Conservation (phyloP, 352 stramenopile species). For the Phytophthora quininea region DNA sequence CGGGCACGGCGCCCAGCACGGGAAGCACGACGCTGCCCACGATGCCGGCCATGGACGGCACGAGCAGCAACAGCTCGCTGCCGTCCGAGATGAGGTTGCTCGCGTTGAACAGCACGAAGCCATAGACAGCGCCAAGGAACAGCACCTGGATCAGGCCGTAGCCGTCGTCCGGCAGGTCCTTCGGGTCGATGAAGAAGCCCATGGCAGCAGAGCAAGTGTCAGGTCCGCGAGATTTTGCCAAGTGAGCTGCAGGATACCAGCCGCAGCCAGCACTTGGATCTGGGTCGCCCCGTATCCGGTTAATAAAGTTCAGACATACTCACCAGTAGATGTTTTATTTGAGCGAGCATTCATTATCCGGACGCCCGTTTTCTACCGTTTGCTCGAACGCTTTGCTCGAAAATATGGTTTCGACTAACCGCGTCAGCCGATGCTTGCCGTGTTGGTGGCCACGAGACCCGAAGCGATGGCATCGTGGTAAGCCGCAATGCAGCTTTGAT, state of each 20-base stretch:
- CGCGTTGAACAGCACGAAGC: slow-evolving; percentile 96
- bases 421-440: background rate
- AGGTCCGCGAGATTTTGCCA: slow-evolving; percentile 36
- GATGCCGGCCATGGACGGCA: slow-evolving; percentile 94
- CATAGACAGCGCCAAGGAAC: slow-evolving; percentile 96
- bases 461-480: background rate
- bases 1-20: slow-evolving; percentile 96
- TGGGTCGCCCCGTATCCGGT: too few species aligned
- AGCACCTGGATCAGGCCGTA: slow-evolving; percentile 90
- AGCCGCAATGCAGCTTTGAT: background rate
- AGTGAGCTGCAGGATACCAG: slow-evolving; percentile 16
- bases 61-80: slow-evolving; percentile 96
- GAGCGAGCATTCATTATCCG: background rate
- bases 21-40: slow-evolving; percentile 97
- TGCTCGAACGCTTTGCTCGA: slow-evolving; percentile 27
- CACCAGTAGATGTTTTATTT: too few species aligned
- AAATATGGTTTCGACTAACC: background rate
- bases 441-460: background rate
- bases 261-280: too few species aligned
- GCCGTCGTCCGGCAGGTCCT: slow-evolving; percentile 76
- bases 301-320: too few species aligned
- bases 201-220: slow-evolving; percentile 16
- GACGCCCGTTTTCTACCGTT: slow-evolving; percentile 26
- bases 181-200: slow-evolving; percentile 88
- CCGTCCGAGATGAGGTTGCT: slow-evolving; percentile 98